Evolutionary conservation across 306 rosid genomes (phyloP).

Genomic region (Myrica gale): DNA sequence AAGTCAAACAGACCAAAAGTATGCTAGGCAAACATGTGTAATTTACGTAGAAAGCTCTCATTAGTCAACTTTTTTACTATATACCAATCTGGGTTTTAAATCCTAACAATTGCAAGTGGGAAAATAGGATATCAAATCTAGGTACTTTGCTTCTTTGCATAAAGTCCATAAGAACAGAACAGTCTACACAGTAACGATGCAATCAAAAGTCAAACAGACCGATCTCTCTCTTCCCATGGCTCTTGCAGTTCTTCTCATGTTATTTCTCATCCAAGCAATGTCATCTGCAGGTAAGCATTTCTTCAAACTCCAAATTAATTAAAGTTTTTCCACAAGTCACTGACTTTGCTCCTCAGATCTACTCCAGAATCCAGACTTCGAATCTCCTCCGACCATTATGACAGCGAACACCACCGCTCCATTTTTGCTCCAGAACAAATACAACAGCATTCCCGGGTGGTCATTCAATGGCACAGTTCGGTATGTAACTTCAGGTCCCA

Average conservation of each 20-base stretch:
- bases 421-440: background rate
- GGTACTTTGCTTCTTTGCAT: background rate
- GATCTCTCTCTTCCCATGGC: background rate
- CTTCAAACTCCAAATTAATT: background rate
- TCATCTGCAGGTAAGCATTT: background rate
- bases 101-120: too few species aligned
- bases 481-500: background rate
- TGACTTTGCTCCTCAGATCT: background rate
- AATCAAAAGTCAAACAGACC: background rate
- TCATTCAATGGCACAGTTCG: background rate
- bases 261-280: background rate
- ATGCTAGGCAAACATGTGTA: too few species aligned
- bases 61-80: too few species aligned
- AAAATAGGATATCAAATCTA: too few species aligned
- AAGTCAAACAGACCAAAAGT: too few species aligned
- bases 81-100: too few species aligned
- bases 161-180: background rate
- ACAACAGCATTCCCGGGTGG: background rate
- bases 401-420: background rate
- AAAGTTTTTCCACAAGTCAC: background rate
- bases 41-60: too few species aligned
- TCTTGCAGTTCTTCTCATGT: background rate
- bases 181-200: background rate
- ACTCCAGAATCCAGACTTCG: background rate
- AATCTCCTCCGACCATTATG: background rate